phyloP scores from a whole-genome alignment of 345 rosid genomes.

The Schrenkiella parvula region DNA sequence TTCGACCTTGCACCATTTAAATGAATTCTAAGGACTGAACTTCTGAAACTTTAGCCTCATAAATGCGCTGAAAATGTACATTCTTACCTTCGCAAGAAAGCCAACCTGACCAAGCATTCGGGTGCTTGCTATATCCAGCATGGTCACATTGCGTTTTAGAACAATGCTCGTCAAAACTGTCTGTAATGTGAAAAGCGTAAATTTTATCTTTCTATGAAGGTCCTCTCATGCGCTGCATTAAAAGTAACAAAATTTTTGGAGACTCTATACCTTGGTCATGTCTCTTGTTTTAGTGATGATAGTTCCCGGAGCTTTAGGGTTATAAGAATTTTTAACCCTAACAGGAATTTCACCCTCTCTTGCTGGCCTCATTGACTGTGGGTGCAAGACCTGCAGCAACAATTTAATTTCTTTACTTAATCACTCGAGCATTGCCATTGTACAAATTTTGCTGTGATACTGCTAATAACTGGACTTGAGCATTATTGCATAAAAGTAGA shows the following conservation, averaged over 20 bases:
- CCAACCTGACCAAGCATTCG: slow-evolving; percentile 99
- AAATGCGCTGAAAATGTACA: not conserved
- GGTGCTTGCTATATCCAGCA: slow-evolving; percentile 96
- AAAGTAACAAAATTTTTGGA: not conserved
- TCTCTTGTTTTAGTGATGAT: slow-evolving; percentile 81
- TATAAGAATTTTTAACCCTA: slow-evolving; percentile 97
- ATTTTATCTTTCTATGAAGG: not conserved
- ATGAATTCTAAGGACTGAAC: not conserved
- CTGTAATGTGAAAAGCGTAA: slow-evolving; percentile 43
- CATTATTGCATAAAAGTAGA: slow-evolving; percentile 12
- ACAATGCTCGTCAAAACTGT: slow-evolving; percentile 97
- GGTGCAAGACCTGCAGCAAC: slow-evolving; percentile 79
- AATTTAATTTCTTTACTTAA: not conserved
- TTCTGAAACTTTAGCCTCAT: not conserved
- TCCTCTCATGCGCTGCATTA: not conserved
- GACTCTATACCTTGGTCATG: slow-evolving; percentile 76
- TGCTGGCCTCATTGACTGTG: slow-evolving; percentile 99
- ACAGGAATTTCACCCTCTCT: slow-evolving; percentile 97
- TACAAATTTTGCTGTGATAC: not conserved
- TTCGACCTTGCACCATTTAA: not conserved
- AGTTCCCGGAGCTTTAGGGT: slow-evolving; percentile 96
- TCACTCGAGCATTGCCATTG: not conserved
- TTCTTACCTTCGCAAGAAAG: slow-evolving; percentile 85
- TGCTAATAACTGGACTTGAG: not conserved
- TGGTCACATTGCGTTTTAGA: slow-evolving; percentile 92